Evolutionary conservation across 2,329 filamentous ascomycete genomes (phyloP), one percentile per base, ranked within the genome.

Genomic region (Neofusicoccum laricinum): DNA sequence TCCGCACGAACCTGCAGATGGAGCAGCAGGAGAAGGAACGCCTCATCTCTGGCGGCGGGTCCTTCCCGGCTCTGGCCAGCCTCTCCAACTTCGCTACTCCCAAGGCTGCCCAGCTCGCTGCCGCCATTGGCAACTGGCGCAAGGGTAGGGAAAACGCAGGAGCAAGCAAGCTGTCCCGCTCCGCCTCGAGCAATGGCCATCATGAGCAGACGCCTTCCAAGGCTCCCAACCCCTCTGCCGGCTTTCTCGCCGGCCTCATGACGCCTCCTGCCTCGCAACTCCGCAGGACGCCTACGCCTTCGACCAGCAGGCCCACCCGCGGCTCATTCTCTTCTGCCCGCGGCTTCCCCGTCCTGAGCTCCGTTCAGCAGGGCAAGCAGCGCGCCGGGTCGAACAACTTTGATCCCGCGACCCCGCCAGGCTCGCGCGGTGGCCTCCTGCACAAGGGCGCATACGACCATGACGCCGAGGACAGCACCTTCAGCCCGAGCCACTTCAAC

Each of bases 111-210:
- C 89, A 96, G 73, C 90, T 97, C 25, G 92, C 92, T n/a, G 92
- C 93, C n/a, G 94, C 93, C n/a, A 96, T 93, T 87, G 93, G 92
- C 51, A 97, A 90, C 76, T 97, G 94, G 94, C 89, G 93, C 61
- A 94, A 90, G 74, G 86, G 85, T 25, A 78, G 80, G 67, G 78
- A 80, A 46, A 78, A 75, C 65, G 76, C 76, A 21, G 71, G 87
- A n/a, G 62, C 62, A 48, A 81, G 86, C 59, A 78, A 81, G 12
- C 72, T 77, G 25, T 57, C 50, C 4, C 50, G 36, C 12, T 38
- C 43, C 10, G 14, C 50, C 25, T 41, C 51, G 4, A 34, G 36
- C 5, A 38, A 48, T 11, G 58, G 36, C 40, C 46, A 59, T 6
- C 55, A 46, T n/a, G 51, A 58, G 15, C 69, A 67, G 49, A 90